Percentiles rank a stretch among this genome's conserved stretches.
Evolutionary conservation across 306 rosid genomes (phyloP).

Genomic region (Prunus armeniaca): DNA sequence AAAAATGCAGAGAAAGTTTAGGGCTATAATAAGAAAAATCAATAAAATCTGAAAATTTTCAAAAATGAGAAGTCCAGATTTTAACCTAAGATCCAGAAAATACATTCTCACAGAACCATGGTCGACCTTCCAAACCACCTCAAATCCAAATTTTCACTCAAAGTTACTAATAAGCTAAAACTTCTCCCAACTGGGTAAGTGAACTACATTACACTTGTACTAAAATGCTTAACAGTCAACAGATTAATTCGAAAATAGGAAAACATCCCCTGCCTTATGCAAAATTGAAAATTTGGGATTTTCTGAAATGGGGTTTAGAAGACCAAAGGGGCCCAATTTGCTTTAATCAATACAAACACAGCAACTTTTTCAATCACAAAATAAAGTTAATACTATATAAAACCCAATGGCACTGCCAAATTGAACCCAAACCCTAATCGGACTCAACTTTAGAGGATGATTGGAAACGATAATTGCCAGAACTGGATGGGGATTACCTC

Average conservation of each 20-base stretch:
- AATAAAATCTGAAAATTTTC: background rate
- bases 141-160: background rate
- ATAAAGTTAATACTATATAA: background rate
- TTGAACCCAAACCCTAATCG: background rate
- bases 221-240: background rate
- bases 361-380: background rate
- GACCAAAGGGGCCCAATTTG: background rate
- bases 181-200: background rate
- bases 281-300: background rate
- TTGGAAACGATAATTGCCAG: background rate
- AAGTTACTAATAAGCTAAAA: background rate
- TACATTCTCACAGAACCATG: background rate
- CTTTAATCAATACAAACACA: background rate
- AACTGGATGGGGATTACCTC: slow-evolving; percentile 43
- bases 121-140: background rate
- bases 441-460: background rate
- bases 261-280: background rate
- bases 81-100: background rate
- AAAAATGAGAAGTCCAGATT: background rate
- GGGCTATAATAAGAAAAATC: background rate
- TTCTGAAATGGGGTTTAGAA: background rate
- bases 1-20: background rate
- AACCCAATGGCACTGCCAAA: background rate
- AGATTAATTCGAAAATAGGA: background rate
- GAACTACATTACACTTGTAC: background rate